Conservation (phyloP, 768 basidiomycete genomes). For the Leccinum fibrillosum region DNA sequence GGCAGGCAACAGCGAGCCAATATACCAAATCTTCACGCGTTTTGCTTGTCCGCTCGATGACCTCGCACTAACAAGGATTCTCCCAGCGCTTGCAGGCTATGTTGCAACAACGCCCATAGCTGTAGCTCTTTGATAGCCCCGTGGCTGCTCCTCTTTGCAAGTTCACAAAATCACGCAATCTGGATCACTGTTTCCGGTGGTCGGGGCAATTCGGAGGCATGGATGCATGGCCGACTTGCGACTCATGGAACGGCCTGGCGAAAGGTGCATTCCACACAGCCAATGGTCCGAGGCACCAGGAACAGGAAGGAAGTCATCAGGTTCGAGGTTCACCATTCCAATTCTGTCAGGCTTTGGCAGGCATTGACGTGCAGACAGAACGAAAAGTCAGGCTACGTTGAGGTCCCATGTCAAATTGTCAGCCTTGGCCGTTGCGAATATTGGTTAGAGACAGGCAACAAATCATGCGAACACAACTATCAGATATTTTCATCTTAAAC, state of each 20-base stretch:
- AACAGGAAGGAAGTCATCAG: conserved; percentile 3
- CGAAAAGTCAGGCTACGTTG: background rate
- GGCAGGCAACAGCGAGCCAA: conserved; percentile 3
- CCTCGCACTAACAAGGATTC: background rate
- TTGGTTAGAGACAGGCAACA: background rate
- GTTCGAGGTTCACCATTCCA: background rate
- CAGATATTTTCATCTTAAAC: background rate
- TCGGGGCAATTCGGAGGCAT: background rate
- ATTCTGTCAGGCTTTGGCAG: background rate
- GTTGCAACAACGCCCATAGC: background rate
- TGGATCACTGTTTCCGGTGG: background rate
- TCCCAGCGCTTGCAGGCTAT: background rate
- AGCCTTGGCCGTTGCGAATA: background rate
- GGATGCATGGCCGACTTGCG: conserved; percentile 14
- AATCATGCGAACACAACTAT: background rate
- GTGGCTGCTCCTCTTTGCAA: background rate
- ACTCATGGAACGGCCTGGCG: conserved; percentile 3
- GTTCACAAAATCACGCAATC: background rate
- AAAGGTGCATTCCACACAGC: conserved; percentile 16
- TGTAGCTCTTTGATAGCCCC: background rate
- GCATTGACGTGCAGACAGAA: conserved; percentile 4
- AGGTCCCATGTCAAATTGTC: background rate
- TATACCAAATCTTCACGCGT: background rate
- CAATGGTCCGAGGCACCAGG: conserved; percentile 21
- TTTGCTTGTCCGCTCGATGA: background rate